Evolutionary conservation across 2,329 filamentous ascomycete species (phyloP).

Genomic region (Alternaria sp.): DNA sequence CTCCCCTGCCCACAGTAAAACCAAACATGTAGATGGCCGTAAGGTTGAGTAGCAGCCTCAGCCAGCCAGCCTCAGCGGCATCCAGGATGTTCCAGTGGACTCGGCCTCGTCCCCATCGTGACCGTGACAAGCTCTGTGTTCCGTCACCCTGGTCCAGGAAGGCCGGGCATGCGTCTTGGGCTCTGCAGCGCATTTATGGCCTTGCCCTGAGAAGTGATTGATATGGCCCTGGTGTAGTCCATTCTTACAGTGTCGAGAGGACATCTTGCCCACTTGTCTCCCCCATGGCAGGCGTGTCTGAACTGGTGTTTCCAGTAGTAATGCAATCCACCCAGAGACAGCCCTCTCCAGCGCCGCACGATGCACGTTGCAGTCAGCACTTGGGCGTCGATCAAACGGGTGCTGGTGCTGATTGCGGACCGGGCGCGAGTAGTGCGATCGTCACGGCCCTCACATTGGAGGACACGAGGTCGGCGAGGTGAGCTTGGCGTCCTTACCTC

Average conservation of each 20-base stretch:
- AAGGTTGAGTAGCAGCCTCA: slow-evolving; percentile 23
- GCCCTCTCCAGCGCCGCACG: slow-evolving; percentile 33
- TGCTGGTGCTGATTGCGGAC: slow-evolving; percentile 45
- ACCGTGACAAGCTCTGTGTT: slow-evolving; percentile 14
- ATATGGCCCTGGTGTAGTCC: background rate
- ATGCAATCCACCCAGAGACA: slow-evolving; percentile 11
- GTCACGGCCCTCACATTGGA: slow-evolving; percentile 37
- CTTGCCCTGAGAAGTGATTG: background rate
- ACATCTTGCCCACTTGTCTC: background rate
- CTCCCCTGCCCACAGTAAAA: slow-evolving; percentile 34
- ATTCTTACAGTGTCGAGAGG: background rate
- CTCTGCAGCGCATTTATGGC: background rate
- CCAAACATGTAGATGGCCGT: slow-evolving; percentile 27
- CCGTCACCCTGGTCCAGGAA: slow-evolving; percentile 27
- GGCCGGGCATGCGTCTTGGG: slow-evolving; percentile 25
- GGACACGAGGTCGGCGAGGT: slow-evolving; percentile 49
- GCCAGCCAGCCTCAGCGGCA: slow-evolving; percentile 23
- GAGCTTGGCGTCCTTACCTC: slow-evolving; percentile 34
- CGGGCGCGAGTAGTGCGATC: slow-evolving; percentile 45
- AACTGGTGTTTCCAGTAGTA: slow-evolving; percentile 9
- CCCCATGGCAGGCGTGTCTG: slow-evolving; percentile 4
- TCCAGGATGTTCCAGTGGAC: slow-evolving; percentile 12
- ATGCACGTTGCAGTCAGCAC: slow-evolving; percentile 43
- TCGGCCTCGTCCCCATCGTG: slow-evolving; percentile 4
- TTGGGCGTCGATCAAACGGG: slow-evolving; percentile 51